Base-by-base conservation (phyloP, 1,284 basidiomycete genomes). In the Meira nashicola region DNA sequence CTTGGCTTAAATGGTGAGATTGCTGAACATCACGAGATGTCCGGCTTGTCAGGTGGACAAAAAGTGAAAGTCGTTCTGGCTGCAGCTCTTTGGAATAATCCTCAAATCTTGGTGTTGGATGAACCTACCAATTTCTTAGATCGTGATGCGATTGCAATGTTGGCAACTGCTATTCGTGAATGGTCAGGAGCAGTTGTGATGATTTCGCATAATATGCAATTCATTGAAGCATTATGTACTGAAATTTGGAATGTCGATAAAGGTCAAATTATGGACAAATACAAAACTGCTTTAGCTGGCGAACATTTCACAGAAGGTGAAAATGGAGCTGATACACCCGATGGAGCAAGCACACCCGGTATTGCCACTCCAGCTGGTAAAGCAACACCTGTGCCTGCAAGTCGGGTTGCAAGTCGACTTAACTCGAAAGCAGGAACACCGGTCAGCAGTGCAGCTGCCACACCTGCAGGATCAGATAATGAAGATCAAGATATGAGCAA, bases 131-230 rank as follows among this genome's bases (percentile, higher is more conserved):
- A 98, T 82, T 98, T 97, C 83, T 60, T 77, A 47, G 74, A 82
- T 65, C 78, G 81, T 55, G 81, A 82, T 64, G 80, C 91, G 12
- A 82, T 93, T 21, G 91, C 93, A 71, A 94, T 95, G 67, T 83
- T 98, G 40, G 92, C 94, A 41, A 88, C 94, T 43, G 94, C 95
- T 38, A 97, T 98, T 80, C 87, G 87, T 70, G 91, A 96, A 72
- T 98, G 93, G 93, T 86, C 86, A 61, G 93, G 93, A 66, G 94
- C 92, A 41, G 92, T 97, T 55, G 89, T 94, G 71, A 95, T 95
- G 82, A 96, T 97, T 78, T 95, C 92, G 58, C 93, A 96, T 83
- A 94, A 94, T 81, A 73, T 70, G 66, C 76, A 79, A 62, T 78
- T 77, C 58, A 71, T 79, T 19, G 64, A 60, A 43, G 72, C 74